Percentiles rank a stretch among this genome's conserved stretches.
These are phyloP conservation scores for Cercospora sp. DNA, from an alignment of 2,329 filamentous ascomycete species.

Conservation along the genomic window DNA sequence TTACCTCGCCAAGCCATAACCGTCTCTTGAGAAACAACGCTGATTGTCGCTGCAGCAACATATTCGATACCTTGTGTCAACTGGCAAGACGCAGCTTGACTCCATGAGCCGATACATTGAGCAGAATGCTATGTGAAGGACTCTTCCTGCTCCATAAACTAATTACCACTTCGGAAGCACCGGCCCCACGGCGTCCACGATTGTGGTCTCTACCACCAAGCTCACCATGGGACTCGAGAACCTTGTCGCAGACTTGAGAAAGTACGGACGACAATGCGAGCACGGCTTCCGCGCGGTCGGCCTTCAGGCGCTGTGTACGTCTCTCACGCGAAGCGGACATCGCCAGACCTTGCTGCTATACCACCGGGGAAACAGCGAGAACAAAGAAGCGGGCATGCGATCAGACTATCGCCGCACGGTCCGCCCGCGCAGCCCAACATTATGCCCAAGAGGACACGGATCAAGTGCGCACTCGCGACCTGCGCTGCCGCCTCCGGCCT, in stretches of 20 bases:
- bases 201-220: neutral
- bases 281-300: neutral
- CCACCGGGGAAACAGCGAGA: neutral
- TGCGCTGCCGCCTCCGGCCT: neutral
- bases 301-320: neutral
- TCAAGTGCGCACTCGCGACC: neutral
- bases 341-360: neutral
- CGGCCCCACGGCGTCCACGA: neutral
- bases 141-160: neutral
- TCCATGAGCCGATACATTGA: slow-evolving; percentile 48
- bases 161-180: neutral
- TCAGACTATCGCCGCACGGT: neutral
- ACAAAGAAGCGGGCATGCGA: neutral
- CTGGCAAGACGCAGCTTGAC: slow-evolving; percentile 54
- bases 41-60: slow-evolving; percentile 40
- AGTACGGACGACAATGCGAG: neutral
- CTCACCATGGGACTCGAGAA: slow-evolving; percentile 6
- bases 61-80: slow-evolving; percentile 52
- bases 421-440: neutral
- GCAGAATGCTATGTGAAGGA: slow-evolving; percentile 23
- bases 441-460: neutral
- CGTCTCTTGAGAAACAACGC: neutral
- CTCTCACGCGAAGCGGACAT: neutral
- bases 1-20: neutral
- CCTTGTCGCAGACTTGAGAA: neutral